phyloP scores from a whole-genome alignment of 495 filamentous ascomycete species.

The Penicillium samsonianum region DNA sequence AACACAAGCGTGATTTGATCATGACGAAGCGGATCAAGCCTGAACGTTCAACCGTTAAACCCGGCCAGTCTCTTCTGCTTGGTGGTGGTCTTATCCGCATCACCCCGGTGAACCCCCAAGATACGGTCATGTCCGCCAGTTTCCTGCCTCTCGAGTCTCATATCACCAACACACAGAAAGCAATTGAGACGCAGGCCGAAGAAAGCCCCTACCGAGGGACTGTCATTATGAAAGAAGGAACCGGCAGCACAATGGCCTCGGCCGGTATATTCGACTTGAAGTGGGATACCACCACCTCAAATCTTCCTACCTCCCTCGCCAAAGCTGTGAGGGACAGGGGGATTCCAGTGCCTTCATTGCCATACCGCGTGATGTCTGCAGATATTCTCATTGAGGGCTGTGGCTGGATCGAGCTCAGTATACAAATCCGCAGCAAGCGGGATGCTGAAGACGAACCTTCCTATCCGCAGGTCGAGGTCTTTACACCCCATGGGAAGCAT shows the following conservation, averaged over 20 bases:
- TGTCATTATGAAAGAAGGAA: constrained; percentile 59
- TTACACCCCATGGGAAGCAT: constrained; percentile 77
- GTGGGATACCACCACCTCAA: constrained; percentile 74
- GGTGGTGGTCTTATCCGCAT: constrained; percentile 85
- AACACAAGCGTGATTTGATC: constrained; percentile 64
- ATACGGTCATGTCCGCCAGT: constrained; percentile 69
- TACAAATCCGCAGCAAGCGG: constrained; percentile 67
- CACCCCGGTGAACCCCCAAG: constrained; percentile 65
- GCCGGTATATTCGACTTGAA: constrained; percentile 75
- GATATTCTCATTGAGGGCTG: constrained; percentile 89
- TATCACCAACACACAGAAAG: constrained; percentile 75
- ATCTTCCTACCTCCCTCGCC: constrained; percentile 40
- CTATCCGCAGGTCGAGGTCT: constrained; percentile 79
- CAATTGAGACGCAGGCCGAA: constrained; percentile 63
- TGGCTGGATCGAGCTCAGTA: constrained; percentile 89
- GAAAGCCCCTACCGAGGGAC: constrained; percentile 53
- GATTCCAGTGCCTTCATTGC: constrained; percentile 49
- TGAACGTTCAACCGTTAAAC: constrained; percentile 67
- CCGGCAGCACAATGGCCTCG: constrained; percentile 53
- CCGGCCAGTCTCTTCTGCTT: constrained; percentile 80
- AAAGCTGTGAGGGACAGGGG: constrained; percentile 39
- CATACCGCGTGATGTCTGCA: constrained; percentile 73
- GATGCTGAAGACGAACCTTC: constrained; percentile 24
- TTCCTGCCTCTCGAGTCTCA: constrained; percentile 77
- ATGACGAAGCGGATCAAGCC: constrained; percentile 73